Evolutionary conservation across 1,139 yeast genomes (phyloP), one percentile per base, ranked within the genome.

Genomic region (Zhuliangozyma blackwelliae): DNA sequence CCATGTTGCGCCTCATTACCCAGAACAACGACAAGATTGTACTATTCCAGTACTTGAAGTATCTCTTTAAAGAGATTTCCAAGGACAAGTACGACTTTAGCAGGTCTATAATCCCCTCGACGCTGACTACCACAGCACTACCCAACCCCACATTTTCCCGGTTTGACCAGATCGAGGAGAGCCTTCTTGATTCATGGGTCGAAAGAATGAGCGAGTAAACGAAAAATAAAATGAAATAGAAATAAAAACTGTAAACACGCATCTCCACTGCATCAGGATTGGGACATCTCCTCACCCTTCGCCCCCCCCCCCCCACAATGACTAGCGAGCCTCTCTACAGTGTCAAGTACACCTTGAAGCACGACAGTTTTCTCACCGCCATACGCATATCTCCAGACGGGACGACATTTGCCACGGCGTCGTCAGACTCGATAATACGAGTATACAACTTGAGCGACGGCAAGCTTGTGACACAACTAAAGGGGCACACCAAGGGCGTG

Each of bases 381-480:
- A 74, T 77, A 31, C 77, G 77, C 51, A 63, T 85, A 33, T 79
- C 89, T 13, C 90, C 92, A 5, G 71, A 84, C 56, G 87, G 86
- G 0, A 43, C 50, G 22, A 60, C 51, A 21, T 50, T 86, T n/a
- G 96, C 96, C 2, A 67, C 80, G 0, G 59, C 78, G 31, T 68
- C 67, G 1, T 54, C 71, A 1, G 59, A 52, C 31, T 60, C 65
- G 1, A 44, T 45, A 3, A 55, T 65, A 5, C 53, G 58, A 22
- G 45, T 65, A 1, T 61, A 58, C 39, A 35, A 50, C 13, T 34
- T 53, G 11, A 33, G 29, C 1, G 38, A 44, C 6, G 63, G 58
- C 6, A 28, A 40, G 11, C 32, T 49, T n/a, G 40, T 65, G 6
- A 54, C 69, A 12, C 63, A 68, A 3, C 55, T 84, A 5, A 52